Conservation (phyloP, 768 basidiomycete species). For the Hydnomerulius pinastri region DNA sequence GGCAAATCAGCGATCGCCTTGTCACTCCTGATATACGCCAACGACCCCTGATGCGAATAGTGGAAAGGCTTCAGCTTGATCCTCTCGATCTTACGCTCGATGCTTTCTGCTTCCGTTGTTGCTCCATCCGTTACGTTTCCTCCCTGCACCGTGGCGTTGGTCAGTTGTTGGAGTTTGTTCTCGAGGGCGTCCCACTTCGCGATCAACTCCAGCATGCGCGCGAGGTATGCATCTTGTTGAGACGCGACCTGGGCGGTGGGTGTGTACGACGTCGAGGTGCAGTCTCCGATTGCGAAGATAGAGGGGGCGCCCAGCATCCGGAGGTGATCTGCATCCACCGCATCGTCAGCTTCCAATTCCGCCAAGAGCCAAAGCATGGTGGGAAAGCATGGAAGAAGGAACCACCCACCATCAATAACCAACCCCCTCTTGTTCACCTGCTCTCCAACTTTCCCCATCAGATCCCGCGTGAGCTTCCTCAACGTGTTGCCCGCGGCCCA, state of each 20-base stretch:
- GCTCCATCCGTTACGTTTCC: slow-evolving; percentile 34
- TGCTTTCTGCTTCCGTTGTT: slow-evolving; percentile 52
- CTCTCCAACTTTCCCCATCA: slow-evolving; percentile 69
- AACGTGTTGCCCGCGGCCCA: slow-evolving; percentile 81
- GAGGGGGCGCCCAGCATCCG: slow-evolving; percentile 74
- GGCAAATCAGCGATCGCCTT: slow-evolving; percentile 97
- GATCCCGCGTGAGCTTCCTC: slow-evolving; percentile 53
- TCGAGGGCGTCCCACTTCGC: slow-evolving; percentile 72
- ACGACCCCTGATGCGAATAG: slow-evolving; percentile 96
- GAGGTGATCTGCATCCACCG: slow-evolving; percentile 62
- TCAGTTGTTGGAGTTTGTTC: slow-evolving; percentile 35
- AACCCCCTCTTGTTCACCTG: slow-evolving; percentile 92
- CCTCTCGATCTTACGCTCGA: slow-evolving; percentile 69
- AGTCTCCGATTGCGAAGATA: slow-evolving; percentile 93
- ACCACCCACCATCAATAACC: slow-evolving; percentile 76
- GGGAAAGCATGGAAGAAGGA: too few relatives aligned
- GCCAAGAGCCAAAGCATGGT: background rate
- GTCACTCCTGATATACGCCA: slow-evolving; percentile 95
- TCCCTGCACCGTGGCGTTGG: slow-evolving; percentile 24
- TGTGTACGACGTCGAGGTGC: slow-evolving; percentile 90
- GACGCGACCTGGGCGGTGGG: slow-evolving; percentile 97
- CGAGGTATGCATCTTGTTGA: slow-evolving; percentile 93
- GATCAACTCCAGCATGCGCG: slow-evolving; percentile 74
- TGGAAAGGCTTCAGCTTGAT: slow-evolving; percentile 85
- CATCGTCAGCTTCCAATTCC: background rate